Conservation (phyloP, 1,284 basidiomycete species). For the Ceratobasidium sp. region DNA sequence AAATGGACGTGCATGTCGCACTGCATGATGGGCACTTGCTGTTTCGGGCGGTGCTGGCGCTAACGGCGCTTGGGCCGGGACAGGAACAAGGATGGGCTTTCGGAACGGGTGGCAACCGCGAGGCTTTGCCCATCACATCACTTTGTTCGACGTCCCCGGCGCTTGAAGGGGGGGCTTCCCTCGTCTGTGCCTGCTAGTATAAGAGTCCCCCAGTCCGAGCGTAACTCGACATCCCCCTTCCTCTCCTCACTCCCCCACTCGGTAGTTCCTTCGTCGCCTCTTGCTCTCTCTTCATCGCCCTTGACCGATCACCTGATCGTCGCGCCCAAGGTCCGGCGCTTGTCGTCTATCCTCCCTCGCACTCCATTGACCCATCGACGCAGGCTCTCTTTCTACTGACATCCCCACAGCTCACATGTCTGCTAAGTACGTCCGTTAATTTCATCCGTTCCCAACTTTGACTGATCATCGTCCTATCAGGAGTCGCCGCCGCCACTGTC, state of each 20-base stretch:
- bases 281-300: background rate
- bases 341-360: background rate
- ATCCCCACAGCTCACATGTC: background rate
- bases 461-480: conserved; percentile 2
- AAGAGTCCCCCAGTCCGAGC: no score
- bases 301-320: background rate
- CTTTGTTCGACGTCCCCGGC: conserved; percentile 2
- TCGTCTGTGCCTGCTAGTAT: no score
- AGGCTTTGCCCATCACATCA: background rate
- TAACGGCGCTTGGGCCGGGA: conserved; percentile 28
- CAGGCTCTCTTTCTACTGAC: conserved; percentile 8
- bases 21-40: background rate
- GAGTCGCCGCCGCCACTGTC: conserved; percentile 16
- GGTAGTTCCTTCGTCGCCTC: no score
- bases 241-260: background rate
- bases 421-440: background rate
- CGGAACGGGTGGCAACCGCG: conserved; percentile 29
- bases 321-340: conserved; percentile 16
- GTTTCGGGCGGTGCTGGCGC: background rate
- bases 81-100: conserved; percentile 40
- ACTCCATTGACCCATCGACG: background rate
- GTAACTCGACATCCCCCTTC: background rate
- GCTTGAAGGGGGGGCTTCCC: background rate
- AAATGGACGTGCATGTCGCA: background rate
- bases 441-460: background rate